Conservation (phyloP, 371 early-diverging fungal species). For the Polyrhizophydium stewartii region DNA sequence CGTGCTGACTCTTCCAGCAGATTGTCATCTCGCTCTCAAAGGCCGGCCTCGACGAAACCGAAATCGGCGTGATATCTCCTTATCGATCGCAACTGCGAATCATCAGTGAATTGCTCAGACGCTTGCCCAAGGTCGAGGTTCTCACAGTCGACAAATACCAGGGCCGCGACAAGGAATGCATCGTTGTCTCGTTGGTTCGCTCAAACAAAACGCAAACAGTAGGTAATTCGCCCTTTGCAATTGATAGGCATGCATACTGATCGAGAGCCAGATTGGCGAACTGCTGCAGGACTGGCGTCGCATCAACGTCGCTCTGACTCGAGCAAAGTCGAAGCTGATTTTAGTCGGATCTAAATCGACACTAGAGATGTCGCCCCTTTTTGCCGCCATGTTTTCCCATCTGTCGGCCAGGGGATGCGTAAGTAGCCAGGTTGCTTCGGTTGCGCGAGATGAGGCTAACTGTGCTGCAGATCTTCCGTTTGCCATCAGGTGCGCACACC, state of each 20-base stretch:
- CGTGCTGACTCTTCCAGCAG: conserved; percentile 1
- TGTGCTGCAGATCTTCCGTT: background rate
- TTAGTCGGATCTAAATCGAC: conserved; percentile 73
- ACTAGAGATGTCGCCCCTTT: conserved; percentile 7
- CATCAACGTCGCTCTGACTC: conserved; percentile 96
- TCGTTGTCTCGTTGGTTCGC: conserved; percentile 84
- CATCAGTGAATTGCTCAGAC: conserved; percentile 40
- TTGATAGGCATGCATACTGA: background rate
- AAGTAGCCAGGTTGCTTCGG: background rate
- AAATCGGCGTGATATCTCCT: conserved; percentile 81
- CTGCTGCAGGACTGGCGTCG: conserved; percentile 89
- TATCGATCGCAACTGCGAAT: conserved; percentile 79
- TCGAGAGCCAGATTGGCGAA: conserved; percentile 64
- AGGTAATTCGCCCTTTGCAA: conserved; percentile 12
- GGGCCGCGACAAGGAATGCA: conserved; percentile 89
- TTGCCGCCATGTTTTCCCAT: background rate
- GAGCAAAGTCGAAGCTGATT: conserved; percentile 88
- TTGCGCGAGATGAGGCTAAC: background rate
- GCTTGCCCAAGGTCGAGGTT: conserved; percentile 26
- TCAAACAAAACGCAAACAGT: conserved; percentile 68
- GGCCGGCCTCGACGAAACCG: conserved; percentile 59
- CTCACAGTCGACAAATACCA: conserved; percentile 88
- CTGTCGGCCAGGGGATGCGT: background rate
- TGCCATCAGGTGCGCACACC: background rate
- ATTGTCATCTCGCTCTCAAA: too few relatives aligned